phyloP scores from a whole-genome alignment of 768 basidiomycete species.

The Amanita polypyramis region DNA sequence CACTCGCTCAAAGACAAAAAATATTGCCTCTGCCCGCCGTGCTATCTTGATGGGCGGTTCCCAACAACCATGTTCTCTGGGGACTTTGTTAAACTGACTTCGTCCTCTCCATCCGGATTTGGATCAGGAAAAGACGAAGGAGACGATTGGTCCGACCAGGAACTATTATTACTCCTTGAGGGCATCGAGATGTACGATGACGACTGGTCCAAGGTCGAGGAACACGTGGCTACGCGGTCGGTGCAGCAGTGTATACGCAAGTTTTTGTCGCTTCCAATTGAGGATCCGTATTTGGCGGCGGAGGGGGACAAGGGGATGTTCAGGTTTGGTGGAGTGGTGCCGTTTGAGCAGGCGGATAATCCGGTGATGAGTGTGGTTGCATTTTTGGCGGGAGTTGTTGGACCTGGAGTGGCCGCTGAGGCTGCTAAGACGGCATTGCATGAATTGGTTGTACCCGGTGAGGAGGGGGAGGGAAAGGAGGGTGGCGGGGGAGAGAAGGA shows the following conservation, averaged over 20 bases:
- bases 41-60: slow-evolving; percentile 96
- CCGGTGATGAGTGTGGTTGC: slow-evolving; percentile 99
- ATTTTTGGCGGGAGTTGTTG: slow-evolving; percentile 88
- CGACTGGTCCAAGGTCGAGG: slow-evolving; percentile 88
- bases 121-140: slow-evolving; percentile 17
- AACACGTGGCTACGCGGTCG: slow-evolving; percentile 85
- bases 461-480: slow-evolving; percentile 22
- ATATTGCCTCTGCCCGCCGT: slow-evolving; percentile 82
- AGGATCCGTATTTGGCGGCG: slow-evolving; percentile 80
- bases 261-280: slow-evolving; percentile 93
- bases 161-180: slow-evolving; percentile 82
- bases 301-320: slow-evolving; percentile 71
- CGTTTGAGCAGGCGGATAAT: slow-evolving; percentile 93
- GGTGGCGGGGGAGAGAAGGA: slow-evolving; percentile 27
- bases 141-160: slow-evolving; percentile 87
- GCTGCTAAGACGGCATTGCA: slow-evolving; percentile 88
- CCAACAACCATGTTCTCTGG: slow-evolving; percentile 94
- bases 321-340: slow-evolving; percentile 68
- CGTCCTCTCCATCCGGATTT: slow-evolving; percentile 25
- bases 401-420: slow-evolving; percentile 83
- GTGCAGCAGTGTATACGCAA: slow-evolving; percentile 94
- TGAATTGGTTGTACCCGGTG: slow-evolving; percentile 58
- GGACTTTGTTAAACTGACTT: slow-evolving; percentile 85
- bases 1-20: slow-evolving; percentile 90
- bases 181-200: slow-evolving; percentile 98